phyloP scores from a whole-genome alignment of 441 rosid genomes.

The Erodium chrysanthum region DNA sequence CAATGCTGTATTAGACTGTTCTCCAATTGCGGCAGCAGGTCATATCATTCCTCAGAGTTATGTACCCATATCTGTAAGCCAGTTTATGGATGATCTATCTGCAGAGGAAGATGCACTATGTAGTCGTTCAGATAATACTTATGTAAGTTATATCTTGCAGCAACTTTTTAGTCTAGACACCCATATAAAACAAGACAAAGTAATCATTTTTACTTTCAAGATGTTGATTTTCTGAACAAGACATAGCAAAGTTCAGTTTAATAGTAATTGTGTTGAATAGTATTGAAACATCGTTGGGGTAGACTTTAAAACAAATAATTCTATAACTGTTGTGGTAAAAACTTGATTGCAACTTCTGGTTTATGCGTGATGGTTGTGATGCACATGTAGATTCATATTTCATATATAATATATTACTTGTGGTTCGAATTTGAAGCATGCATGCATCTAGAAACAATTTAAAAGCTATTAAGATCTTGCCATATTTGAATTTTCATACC shows the following conservation, averaged over 20 bases:
- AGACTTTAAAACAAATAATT: not conserved
- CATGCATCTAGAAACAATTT: not conserved
- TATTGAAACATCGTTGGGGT: not conserved
- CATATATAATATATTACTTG: not conserved
- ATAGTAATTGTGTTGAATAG: not conserved
- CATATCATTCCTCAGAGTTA: constrained; percentile 83
- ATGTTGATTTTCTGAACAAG: not conserved
- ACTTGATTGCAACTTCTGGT: not conserved
- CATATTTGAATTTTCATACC: constrained; percentile 1
- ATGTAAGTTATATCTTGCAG: constrained; percentile 41
- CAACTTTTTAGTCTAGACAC: not conserved
- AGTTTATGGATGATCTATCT: constrained; percentile 94
- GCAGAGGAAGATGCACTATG: constrained; percentile 72
- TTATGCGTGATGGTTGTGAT: constrained; percentile 1
- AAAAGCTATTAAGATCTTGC: not conserved
- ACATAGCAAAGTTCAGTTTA: not conserved
- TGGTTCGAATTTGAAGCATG: not conserved
- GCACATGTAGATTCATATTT: not conserved
- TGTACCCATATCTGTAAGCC: constrained; percentile 88
- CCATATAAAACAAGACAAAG: not conserved
- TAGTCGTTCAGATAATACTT: constrained; percentile 44
- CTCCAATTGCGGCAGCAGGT: constrained; percentile 87
- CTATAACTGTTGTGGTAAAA: not conserved
- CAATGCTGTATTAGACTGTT: constrained; percentile 85
- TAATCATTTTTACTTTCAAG: constrained; percentile 2